phyloP scores from a whole-genome alignment of 495 filamentous ascomycete genomes.

The Aspergillus diversus region DNA sequence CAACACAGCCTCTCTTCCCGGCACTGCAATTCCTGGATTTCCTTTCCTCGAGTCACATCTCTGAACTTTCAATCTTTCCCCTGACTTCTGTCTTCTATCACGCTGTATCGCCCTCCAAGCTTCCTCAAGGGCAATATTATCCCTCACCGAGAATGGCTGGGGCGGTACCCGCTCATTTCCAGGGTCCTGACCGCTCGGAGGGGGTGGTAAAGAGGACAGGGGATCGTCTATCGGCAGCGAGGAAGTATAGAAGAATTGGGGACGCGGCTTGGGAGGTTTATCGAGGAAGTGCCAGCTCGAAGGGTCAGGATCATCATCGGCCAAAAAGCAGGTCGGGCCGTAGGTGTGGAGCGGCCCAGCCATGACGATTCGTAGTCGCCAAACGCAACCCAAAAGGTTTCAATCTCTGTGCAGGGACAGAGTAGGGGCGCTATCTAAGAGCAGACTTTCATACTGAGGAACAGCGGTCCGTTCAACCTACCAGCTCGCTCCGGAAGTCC shows the following conservation, averaged over 20 bases:
- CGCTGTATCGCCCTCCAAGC: slow-evolving; percentile 66
- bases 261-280: slow-evolving; percentile 53
- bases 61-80: slow-evolving; percentile 33
- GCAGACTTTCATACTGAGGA: slow-evolving; percentile 7
- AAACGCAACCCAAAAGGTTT: slow-evolving; percentile 2
- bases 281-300: slow-evolving; percentile 36
- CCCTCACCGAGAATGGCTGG: slow-evolving; percentile 75
- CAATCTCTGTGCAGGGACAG: slow-evolving; percentile 1
- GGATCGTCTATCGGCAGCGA: slow-evolving; percentile 81
- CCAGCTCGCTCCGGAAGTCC: slow-evolving; percentile 3
- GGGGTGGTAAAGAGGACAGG: slow-evolving; percentile 65
- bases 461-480: background rate
- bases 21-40: slow-evolving; percentile 50
- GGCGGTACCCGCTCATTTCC: slow-evolving; percentile 58
- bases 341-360: slow-evolving; percentile 57
- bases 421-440: slow-evolving; percentile 9
- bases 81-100: slow-evolving; percentile 36
- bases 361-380: slow-evolving; percentile 34
- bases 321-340: slow-evolving; percentile 54
- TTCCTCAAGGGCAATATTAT: slow-evolving; percentile 73
- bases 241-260: slow-evolving; percentile 84
- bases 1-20: slow-evolving; percentile 40
- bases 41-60: slow-evolving; percentile 37
- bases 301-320: slow-evolving; percentile 41
- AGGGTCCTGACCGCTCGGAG: slow-evolving; percentile 54